A percentile compares a stretch with the other conserved stretches of the same genome.
These are phyloP conservation scores for Thinopyrum elongatum DNA, from an alignment of 176 grass and related monocot species.

Conservation along the genomic window DNA sequence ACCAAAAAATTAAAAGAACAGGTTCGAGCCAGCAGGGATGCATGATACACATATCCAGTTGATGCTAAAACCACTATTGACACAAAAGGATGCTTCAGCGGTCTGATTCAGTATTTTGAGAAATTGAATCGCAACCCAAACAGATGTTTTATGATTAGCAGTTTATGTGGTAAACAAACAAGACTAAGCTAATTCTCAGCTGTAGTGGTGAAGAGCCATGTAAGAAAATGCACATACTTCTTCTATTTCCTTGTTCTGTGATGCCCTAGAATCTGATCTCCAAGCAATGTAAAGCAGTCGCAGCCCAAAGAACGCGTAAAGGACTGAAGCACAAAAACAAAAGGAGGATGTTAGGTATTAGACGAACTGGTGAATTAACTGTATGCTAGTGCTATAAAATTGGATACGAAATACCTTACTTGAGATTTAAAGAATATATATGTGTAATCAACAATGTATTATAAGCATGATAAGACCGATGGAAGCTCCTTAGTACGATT, in stretches of 20 bases:
- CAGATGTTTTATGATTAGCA: not conserved
- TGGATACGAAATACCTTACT: not conserved
- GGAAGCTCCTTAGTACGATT: not conserved
- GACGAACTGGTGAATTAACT: not conserved
- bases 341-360: conserved; percentile 27
- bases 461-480: not conserved
- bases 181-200: not conserved
- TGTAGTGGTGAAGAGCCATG: not conserved
- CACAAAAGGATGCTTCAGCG: not conserved
- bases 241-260: conserved; percentile 98
- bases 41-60: not conserved
- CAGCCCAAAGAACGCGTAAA: conserved; percentile 85
- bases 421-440: not conserved
- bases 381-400: not conserved
- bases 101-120: not conserved
- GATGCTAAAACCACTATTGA: not conserved
- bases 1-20: conserved; percentile 6
- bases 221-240: conserved; percentile 52
- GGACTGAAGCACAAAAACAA: conserved; percentile 47
- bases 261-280: conserved; percentile 83
- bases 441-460: not conserved
- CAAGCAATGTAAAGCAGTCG: conserved; percentile 94
- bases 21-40: not conserved
- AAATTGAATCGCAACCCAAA: not conserved
- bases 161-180: not conserved